A percentile compares a stretch with the other conserved stretches of the same genome.
These are phyloP conservation scores for Beauveria australis DNA, from an alignment of 2,329 filamentous ascomycete species.

Conservation along the genomic window DNA sequence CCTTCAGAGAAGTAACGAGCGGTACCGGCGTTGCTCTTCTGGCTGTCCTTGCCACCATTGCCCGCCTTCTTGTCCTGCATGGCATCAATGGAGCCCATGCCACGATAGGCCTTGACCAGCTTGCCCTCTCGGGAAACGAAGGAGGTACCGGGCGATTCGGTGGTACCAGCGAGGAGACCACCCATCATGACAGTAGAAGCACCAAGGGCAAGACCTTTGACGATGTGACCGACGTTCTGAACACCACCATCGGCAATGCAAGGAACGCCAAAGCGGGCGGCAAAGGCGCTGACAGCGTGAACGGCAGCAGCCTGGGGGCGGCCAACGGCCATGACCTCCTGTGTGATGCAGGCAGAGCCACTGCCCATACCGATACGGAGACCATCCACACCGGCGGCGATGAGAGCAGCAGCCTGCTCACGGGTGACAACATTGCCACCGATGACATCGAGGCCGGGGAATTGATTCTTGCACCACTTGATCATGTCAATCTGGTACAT, in stretches of 20 bases:
- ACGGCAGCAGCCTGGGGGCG: constrained; percentile 92
- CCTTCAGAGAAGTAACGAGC: constrained; percentile 98
- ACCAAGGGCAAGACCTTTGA: constrained; percentile 92
- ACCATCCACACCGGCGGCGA: constrained; percentile 90
- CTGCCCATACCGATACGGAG: constrained; percentile 98
- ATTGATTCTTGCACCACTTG: constrained; percentile 85
- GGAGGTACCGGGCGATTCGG: constrained; percentile 92
- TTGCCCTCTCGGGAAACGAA: constrained; percentile 95
- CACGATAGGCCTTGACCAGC: constrained; percentile 97
- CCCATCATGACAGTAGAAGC: constrained; percentile 99
- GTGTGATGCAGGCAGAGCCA: constrained; percentile 95
- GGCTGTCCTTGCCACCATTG: constrained; percentile 59
- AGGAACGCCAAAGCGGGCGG: constrained; percentile 86
- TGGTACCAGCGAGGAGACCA: constrained; percentile 91
- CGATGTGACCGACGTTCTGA: constrained; percentile 97
- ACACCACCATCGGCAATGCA: constrained; percentile 98
- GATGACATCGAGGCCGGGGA: constrained; percentile 84
- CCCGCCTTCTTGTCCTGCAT: constrained; percentile 99
- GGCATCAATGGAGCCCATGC: constrained; percentile 97
- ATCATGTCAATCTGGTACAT: constrained; percentile 99
- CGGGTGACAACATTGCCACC: constrained; percentile 97
- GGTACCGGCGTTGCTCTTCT: constrained; percentile 86
- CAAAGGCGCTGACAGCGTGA: constrained; percentile 81
- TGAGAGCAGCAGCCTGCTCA: constrained; percentile 86
- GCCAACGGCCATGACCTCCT: constrained; percentile 99